Evolutionary conservation across 1,284 basidiomycete genomes (phyloP), one percentile per base, ranked within the genome.

Genomic region (Sanghuangporus weigelae): DNA sequence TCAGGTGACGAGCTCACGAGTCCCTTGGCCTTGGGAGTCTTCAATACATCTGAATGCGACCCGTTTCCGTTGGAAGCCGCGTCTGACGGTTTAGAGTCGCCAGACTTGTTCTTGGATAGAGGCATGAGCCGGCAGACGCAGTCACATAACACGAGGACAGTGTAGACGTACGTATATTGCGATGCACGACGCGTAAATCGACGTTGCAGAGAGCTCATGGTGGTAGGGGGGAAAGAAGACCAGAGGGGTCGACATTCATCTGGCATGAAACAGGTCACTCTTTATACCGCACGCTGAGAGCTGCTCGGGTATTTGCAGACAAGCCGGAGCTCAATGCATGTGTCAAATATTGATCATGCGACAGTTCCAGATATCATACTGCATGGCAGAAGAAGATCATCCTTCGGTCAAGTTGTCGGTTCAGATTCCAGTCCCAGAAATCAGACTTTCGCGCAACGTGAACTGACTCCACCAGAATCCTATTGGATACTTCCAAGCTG

Each of bases 21-120:
- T 21, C 62, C 64, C 31, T 46, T 53, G 19, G 56, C 64, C 50
- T 62, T 65, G 42, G 62, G 26, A 16, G 54, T 46, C 50, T 65
- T 62, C 21, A 59, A 16, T 1, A 62, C 44, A 48, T 38, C 35
- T 1, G 57, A 40, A 51, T 50, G 56, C 3, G 48, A 23, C 8
- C 21, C 12, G 31, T 26, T 23, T 23, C 55, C 61, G 36, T 54
- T 59, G 8, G 51, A 26, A 12, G 51, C 12, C 42, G 14, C 42
- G 12, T 44, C 42, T 44, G 12, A 11, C n/a, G n/a, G n/a, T n/a
- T n/a, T n/a, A n/a, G n/a, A 14, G 31, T 63, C 62, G 57, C 62
- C 57, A 35, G 23, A 55, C 26, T 56, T 63, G n/a, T 7, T 48
- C 38, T 60, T 14, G 31, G 12, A 19, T 19, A n/a, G 8, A 53